Conservation (phyloP, 805 yeast species). For the Suhomyces faveliae region DNA sequence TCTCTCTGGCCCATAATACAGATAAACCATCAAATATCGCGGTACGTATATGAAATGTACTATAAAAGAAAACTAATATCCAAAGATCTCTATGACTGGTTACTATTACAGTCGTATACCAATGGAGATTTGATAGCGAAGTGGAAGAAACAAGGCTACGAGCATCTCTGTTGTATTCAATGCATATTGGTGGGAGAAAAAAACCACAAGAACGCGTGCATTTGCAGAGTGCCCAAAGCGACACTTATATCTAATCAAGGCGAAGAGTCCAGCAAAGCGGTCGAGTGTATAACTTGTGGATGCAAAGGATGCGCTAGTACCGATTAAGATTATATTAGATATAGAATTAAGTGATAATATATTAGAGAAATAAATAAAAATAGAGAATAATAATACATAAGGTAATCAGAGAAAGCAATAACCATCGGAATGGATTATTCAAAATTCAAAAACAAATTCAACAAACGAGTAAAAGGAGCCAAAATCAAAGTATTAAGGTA, state of each 20-base stretch:
- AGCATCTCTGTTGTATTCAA: conserved; percentile 75
- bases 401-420: neutral
- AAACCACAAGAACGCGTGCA: conserved; percentile 64
- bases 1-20: conserved; percentile 68
- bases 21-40: conserved; percentile 70
- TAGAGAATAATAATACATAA: conserved; percentile 9
- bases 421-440: neutral
- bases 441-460: too few relatives aligned
- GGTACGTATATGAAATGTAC: conserved; percentile 72
- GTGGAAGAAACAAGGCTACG: conserved; percentile 85
- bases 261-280: conserved; percentile 17
- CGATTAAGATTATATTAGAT: conserved; percentile 40
- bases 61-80: conserved; percentile 70
- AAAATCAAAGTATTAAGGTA: too few relatives aligned
- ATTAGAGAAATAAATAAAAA: conserved; percentile 4
- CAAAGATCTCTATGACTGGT: conserved; percentile 68
- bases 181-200: conserved; percentile 68
- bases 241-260: conserved; percentile 37
- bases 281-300: conserved; percentile 77
- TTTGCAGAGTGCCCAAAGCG: conserved; percentile 79
- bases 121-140: conserved; percentile 74
- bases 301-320: conserved; percentile 81
- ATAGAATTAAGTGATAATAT: too few relatives aligned
- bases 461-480: neutral
- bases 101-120: conserved; percentile 61